Evolutionary conservation across 2,329 filamentous ascomycete genomes (phyloP), one percentile per base, ranked within the genome.

Genomic region (Beauveria sp.): DNA sequence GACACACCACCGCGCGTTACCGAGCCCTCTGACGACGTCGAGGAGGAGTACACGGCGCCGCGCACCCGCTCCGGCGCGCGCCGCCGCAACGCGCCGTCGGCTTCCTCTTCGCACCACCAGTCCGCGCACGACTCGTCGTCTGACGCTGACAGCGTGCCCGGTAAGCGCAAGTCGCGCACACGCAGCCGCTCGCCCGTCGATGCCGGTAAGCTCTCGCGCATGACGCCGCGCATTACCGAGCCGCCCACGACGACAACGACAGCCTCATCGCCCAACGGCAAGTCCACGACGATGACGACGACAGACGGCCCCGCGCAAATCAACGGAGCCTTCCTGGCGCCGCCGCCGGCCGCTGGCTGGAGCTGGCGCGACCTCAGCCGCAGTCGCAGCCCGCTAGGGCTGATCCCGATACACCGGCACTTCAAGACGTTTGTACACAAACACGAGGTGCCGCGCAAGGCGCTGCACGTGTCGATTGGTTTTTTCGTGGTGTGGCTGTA

Each of bases 361-460:
- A 90, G 83, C 73, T 96, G 91, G 90, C 85, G 90, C 64, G 90
- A 93, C 71, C 84, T 97, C 72, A 96, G 91, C 69, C 85, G 95
- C 65, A 96, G 91, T 68, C 95, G 95, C 3, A 96, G 91, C 69
- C 95, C 95, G 10, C 82, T 98, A 5, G 95, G 95, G 9, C 81
- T 98, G 54, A 99, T 99, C 64, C 95, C 95, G 2, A 93, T 99
- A 69, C 95, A 99, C 74, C 83, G 90, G 64, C 89, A 95, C 72
- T 99, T 95, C 84, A 85, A 91, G 68, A 89, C 84, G 31, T 92
- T 99, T 71, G 90, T 96, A 65, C 95, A 99, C 81, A 92, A 91
- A 69, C 93, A 99, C 75, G 95, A 99, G 77, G 93, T 99, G 59
- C 95, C 95, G 10, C 88, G 95, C 69, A 99, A 99, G 75, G 79